A percentile compares a stretch with the other conserved stretches of the same genome.
Evolutionary conservation across 331 rosid species (phyloP).

Genomic region (Rosa hybrid): DNA sequence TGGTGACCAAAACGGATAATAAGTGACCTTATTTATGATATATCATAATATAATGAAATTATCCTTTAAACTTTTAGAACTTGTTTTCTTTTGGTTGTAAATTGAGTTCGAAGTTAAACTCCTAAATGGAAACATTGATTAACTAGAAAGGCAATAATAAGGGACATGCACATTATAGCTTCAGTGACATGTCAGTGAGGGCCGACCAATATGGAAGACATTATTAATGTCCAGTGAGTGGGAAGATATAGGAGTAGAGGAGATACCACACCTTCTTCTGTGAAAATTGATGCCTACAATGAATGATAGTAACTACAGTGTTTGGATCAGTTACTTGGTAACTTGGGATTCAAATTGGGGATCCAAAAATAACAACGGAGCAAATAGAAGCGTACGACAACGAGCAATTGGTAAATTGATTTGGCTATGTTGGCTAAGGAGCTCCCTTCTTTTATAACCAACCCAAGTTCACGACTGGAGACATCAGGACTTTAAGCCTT

Average conservation of each 20-base stretch:
- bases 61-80: no score
- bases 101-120: neutral
- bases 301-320: neutral
- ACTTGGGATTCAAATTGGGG: neutral
- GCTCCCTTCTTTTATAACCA: no score
- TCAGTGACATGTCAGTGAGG: neutral
- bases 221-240: constrained; percentile 1
- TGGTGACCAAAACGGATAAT: no score
- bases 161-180: neutral
- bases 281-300: constrained; percentile 14
- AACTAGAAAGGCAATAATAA: neutral
- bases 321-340: neutral
- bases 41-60: neutral
- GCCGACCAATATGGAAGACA: neutral
- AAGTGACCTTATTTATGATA: no score
- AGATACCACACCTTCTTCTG: neutral
- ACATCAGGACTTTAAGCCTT: no score
- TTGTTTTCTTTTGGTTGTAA: no score
- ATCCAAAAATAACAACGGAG: no score
- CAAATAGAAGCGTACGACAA: no score
- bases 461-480: no score
- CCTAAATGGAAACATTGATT: neutral
- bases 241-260: neutral
- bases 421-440: no score
- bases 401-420: no score